These are phyloP conservation scores for Platismatia glauca DNA, from an alignment of 495 filamentous ascomycete genomes.

Conservation along the genomic window DNA sequence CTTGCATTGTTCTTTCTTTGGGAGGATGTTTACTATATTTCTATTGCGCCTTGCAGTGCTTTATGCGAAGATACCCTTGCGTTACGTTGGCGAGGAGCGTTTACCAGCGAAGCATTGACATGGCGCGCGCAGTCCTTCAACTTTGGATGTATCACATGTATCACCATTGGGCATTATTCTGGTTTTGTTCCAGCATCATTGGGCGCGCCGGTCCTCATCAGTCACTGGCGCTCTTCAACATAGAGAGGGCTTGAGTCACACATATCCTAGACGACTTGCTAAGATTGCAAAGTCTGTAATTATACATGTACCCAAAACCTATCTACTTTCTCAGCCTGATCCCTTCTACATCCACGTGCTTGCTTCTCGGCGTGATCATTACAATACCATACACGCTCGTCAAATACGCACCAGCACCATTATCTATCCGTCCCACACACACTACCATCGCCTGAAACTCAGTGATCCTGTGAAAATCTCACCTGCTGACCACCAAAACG, in stretches of 20 bases:
- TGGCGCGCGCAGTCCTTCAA: slow-evolving; percentile 1
- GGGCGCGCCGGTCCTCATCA: slow-evolving; percentile 3
- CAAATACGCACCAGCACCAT: not conserved
- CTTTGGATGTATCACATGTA: slow-evolving; percentile 3
- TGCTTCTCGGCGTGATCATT: not conserved
- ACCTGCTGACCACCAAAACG: not conserved
- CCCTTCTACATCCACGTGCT: not conserved
- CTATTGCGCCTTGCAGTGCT: slow-evolving; percentile 10
- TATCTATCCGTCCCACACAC: not conserved
- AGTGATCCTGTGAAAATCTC: not conserved
- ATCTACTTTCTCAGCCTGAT: not conserved
- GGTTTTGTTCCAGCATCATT: not conserved
- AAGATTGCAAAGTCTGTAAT: not conserved
- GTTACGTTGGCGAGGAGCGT: not conserved
- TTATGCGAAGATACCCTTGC: slow-evolving; percentile 14
- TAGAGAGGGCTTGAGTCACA: not conserved
- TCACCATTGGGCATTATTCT: not conserved
- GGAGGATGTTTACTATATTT: slow-evolving; percentile 6
- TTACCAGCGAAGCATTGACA: slow-evolving; percentile 2
- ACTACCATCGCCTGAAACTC: not conserved
- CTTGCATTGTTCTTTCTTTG: not conserved
- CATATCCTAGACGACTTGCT: not conserved
- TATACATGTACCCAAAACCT: not conserved
- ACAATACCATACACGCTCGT: not conserved
- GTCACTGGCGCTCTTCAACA: not conserved